phyloP scores from a whole-genome alignment of 805 yeast species.

The Tetrapisispora arboricola region DNA sequence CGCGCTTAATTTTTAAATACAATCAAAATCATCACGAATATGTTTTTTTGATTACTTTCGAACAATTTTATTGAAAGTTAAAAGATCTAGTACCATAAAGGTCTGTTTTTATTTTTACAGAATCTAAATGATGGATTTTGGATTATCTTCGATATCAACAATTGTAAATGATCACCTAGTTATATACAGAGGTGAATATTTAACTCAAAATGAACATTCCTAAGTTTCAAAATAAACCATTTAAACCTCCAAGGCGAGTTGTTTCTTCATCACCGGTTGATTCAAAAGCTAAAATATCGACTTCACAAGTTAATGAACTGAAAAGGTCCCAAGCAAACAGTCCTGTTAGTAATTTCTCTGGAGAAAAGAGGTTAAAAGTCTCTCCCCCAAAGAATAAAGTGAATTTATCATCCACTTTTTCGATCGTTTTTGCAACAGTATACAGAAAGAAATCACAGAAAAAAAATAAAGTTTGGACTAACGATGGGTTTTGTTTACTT shows the following conservation, averaged over 20 bases:
- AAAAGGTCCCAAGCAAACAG: background rate
- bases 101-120: too few relatives aligned
- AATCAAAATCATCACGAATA: slow-evolving; percentile 2
- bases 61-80: too few relatives aligned
- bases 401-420: background rate
- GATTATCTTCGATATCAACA: too few relatives aligned
- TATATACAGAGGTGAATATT: too few relatives aligned
- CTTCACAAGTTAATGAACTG: background rate
- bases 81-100: too few relatives aligned
- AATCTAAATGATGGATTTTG: too few relatives aligned
- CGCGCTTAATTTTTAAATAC: background rate
- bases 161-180: background rate
- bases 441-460: slow-evolving; percentile 65
- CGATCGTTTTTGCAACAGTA: background rate
- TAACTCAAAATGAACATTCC: slow-evolving; percentile 19
- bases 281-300: too few relatives aligned
- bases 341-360: too few relatives aligned
- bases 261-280: background rate
- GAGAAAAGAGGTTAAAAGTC: too few relatives aligned
- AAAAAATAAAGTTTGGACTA: slow-evolving; percentile 91
- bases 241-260: slow-evolving; percentile 38
- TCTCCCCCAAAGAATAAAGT: too few relatives aligned
- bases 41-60: too few relatives aligned
- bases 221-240: slow-evolving; percentile 36
- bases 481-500: slow-evolving; percentile 58